A percentile compares a stretch with the other conserved stretches of the same genome.
These are phyloP conservation scores for Penicillium sp. DNA, from an alignment of 2,329 filamentous ascomycete genomes.

Conservation along the genomic window DNA sequence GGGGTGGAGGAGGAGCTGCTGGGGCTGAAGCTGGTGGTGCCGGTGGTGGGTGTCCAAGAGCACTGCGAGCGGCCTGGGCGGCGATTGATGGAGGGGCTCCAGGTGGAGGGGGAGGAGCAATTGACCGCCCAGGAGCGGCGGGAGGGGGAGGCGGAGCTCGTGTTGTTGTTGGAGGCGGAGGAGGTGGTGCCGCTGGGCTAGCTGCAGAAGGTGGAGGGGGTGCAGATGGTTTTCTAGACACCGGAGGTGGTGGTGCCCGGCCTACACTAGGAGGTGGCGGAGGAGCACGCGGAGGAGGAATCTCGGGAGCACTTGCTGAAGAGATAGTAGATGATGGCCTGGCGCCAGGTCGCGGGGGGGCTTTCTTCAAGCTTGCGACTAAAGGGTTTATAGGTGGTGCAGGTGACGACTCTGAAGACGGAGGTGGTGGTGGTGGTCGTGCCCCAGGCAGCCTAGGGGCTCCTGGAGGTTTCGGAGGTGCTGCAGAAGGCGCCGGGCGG, in stretches of 20 bases:
- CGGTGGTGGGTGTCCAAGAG: conserved; percentile 50
- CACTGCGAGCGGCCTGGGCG: conserved; percentile 60
- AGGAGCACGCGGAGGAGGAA: conserved; percentile 54
- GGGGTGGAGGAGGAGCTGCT: conserved; percentile 49
- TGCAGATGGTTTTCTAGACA: conserved; percentile 59
- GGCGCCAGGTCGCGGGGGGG: conserved; percentile 48
- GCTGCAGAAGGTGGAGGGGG: conserved; percentile 45
- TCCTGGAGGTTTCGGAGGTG: conserved; percentile 54
- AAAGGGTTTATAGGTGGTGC: conserved; percentile 55
- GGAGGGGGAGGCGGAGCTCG: conserved; percentile 45
- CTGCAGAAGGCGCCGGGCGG: conserved; percentile 54
- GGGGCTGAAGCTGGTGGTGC: conserved; percentile 34
- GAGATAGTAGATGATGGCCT: conserved; percentile 64
- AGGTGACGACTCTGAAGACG: conserved; percentile 49
- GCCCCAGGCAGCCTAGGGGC: conserved; percentile 59
- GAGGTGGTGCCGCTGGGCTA: conserved; percentile 46
- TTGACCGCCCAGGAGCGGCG: conserved; percentile 47
- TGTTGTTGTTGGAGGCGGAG: conserved; percentile 39
- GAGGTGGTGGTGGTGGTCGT: conserved; percentile 46
- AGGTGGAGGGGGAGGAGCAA: conserved; percentile 27
- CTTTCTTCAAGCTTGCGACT: conserved; percentile 61
- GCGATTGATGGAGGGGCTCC: conserved; percentile 48
- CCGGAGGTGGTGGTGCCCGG: conserved; percentile 58
- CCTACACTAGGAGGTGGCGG: conserved; percentile 59
- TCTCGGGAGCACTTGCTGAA: conserved; percentile 51